Conservation (phyloP, 2,329 filamentous ascomycete species). For the Colletotrichum tropicale region DNA sequence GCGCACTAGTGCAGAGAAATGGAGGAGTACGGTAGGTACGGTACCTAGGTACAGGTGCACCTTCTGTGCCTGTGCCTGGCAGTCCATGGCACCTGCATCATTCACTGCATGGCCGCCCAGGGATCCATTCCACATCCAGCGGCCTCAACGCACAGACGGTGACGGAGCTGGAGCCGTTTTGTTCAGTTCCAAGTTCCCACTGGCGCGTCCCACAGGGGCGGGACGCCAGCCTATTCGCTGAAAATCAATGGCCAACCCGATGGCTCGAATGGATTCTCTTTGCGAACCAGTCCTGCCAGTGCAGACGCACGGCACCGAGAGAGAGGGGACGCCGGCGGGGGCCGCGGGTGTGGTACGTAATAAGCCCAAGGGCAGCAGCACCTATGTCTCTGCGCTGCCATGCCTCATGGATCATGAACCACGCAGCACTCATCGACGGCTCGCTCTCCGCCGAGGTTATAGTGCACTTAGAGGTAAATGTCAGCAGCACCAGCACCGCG, state of each 20-base stretch:
- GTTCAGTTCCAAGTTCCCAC: constrained; percentile 7
- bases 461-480: not conserved
- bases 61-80: not conserved
- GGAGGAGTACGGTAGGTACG: not conserved
- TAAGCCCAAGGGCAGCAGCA: not conserved
- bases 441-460: not conserved
- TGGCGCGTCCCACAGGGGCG: constrained; percentile 11
- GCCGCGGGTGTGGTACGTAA: not conserved
- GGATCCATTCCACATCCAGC: not conserved
- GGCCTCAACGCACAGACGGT: constrained; percentile 17
- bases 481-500: not conserved
- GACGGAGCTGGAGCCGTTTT: constrained; percentile 12
- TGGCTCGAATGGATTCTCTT: not conserved
- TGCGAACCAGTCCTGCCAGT: not conserved
- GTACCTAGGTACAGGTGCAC: not conserved
- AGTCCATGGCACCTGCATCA: constrained; percentile 1
- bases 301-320: not conserved
- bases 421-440: not conserved
- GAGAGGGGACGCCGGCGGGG: not conserved
- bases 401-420: not conserved
- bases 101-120: not conserved
- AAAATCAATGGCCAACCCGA: not conserved
- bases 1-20: not conserved
- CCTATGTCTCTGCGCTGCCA: not conserved
- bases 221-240: constrained; percentile 17